Evolutionary conservation across 2,329 filamentous ascomycete species (phyloP).

Genomic region (Microcyclospora pomicola): DNA sequence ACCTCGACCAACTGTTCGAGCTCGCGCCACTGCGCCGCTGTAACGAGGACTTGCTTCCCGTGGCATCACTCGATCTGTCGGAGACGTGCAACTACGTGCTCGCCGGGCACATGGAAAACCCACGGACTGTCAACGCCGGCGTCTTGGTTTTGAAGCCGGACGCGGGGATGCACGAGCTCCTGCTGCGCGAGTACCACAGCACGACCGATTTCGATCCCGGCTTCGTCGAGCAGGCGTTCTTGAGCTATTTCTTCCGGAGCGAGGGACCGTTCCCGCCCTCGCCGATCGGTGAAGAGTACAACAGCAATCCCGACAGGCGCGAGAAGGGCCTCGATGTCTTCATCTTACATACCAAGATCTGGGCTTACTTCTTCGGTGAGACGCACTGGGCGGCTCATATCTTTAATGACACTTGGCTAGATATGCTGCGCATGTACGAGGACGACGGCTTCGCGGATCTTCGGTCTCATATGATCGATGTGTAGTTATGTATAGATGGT

Average conservation of each 20-base stretch:
- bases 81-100: background rate
- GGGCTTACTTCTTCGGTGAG: background rate
- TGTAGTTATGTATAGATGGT: too few relatives aligned
- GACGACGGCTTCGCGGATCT: too few relatives aligned
- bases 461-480: too few relatives aligned
- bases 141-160: background rate
- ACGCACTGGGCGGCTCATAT: background rate
- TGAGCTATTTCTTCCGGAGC: background rate
- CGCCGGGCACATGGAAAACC: background rate
- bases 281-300: background rate
- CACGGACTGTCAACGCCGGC: background rate
- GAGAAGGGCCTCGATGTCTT: background rate
- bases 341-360: background rate
- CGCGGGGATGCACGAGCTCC: background rate
- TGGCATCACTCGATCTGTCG: background rate
- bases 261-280: background rate
- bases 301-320: background rate
- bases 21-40: constrained; percentile 6
- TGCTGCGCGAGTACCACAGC: background rate
- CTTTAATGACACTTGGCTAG: background rate
- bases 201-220: background rate
- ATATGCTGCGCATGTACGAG: background rate
- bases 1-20: constrained; percentile 13
- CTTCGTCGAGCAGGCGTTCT: background rate
- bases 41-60: background rate